phyloP scores from a whole-genome alignment of 495 filamentous ascomycete genomes.

The Aspergillus steynii region DNA sequence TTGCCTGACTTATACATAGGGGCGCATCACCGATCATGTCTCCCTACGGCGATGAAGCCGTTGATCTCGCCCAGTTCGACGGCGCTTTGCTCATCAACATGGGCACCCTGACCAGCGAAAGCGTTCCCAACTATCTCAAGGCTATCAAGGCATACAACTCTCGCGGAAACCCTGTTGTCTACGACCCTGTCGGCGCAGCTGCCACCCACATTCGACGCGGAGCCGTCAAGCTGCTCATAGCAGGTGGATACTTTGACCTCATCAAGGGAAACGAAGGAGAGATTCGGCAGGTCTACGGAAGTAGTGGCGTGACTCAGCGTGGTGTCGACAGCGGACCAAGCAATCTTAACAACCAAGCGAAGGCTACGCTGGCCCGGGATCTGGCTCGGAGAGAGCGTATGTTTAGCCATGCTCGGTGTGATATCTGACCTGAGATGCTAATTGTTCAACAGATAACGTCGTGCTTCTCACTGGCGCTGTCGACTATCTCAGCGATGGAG shows the following conservation, averaged over 20 bases:
- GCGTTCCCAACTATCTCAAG: slow-evolving; percentile 63
- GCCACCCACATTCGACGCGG: slow-evolving; percentile 73
- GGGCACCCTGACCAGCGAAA: slow-evolving; percentile 80
- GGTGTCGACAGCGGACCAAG: slow-evolving; percentile 82
- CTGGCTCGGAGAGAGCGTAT: slow-evolving; percentile 64
- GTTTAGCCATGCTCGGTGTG: slow-evolving; percentile 7
- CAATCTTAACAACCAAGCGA: slow-evolving; percentile 52
- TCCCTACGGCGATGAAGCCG: slow-evolving; percentile 78
- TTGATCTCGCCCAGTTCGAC: slow-evolving; percentile 66
- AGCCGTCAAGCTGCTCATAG: slow-evolving; percentile 71
- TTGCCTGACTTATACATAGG: slow-evolving; percentile 20
- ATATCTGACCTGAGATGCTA: not conserved
- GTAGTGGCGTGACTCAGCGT: slow-evolving; percentile 61
- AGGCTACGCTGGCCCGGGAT: slow-evolving; percentile 59
- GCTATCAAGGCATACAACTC: slow-evolving; percentile 78
- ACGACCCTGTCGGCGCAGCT: slow-evolving; percentile 90
- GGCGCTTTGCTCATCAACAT: slow-evolving; percentile 88
- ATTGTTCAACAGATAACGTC: slow-evolving; percentile 51
- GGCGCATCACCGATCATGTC: slow-evolving; percentile 95
- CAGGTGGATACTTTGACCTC: slow-evolving; percentile 73
- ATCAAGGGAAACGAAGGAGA: slow-evolving; percentile 97
- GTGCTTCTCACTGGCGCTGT: slow-evolving; percentile 82
- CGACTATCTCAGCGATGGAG: slow-evolving; percentile 80
- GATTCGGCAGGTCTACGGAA: slow-evolving; percentile 68
- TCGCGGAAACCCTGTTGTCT: slow-evolving; percentile 70